Percentiles rank a stretch among this genome's conserved stretches.
Conservation (phyloP, 192 early-diverging fungal genomes). For the Linnemannia elongata region DNA sequence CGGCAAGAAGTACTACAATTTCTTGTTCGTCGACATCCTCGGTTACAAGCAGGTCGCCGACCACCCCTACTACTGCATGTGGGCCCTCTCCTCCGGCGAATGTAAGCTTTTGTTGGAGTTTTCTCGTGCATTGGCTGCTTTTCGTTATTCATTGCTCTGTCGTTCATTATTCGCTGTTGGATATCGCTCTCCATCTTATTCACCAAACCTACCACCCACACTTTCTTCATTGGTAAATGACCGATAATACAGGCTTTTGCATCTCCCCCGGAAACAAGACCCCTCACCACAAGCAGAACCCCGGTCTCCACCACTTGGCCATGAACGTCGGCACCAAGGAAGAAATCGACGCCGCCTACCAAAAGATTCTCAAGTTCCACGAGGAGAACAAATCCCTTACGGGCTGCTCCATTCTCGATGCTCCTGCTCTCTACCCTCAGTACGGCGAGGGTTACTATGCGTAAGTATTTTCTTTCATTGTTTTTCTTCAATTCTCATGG, state of each 20-base stretch:
- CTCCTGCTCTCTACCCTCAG: constrained; percentile 40
- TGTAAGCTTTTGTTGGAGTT: constrained; percentile 5
- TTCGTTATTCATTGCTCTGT: background rate
- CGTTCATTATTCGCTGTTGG: background rate
- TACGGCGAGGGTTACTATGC: constrained; percentile 39
- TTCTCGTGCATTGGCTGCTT: background rate
- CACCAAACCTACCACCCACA: no score
- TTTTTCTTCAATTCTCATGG: background rate
- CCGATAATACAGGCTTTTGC: constrained; percentile 1
- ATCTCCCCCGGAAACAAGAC: constrained; percentile 27
- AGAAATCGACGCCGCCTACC: constrained; percentile 27
- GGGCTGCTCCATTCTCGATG: constrained; percentile 24
- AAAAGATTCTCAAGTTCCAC: constrained; percentile 41
- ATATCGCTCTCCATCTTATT: no score
- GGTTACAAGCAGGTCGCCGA: constrained; percentile 39
- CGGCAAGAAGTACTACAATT: constrained; percentile 38
- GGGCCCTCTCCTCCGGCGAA: background rate
- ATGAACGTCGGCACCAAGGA: constrained; percentile 21
- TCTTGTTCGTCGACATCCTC: constrained; percentile 32
- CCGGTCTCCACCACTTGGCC: constrained; percentile 40
- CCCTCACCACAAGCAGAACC: constrained; percentile 35
- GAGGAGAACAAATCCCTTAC: constrained; percentile 12
- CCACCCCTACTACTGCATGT: constrained; percentile 37
- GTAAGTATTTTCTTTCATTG: constrained; percentile 4
- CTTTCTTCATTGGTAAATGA: background rate